Evolutionary conservation across 345 rosid species (phyloP), one percentile per base, ranked within the genome.

Genomic region (Kernera saxatilis): DNA sequence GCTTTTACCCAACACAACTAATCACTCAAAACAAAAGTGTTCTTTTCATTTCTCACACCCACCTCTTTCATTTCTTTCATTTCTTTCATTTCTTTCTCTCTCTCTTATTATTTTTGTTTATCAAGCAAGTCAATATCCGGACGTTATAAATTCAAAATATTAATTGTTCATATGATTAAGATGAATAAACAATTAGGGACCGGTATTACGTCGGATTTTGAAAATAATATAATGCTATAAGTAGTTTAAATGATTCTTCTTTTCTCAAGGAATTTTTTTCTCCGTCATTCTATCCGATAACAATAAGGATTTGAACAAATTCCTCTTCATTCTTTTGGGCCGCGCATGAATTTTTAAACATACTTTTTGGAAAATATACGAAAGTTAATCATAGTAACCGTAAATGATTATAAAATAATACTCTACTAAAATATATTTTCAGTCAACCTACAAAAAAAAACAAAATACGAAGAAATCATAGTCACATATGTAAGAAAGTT

Each of bases 1-100:
- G 79, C 75, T 76, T 63, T 70, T 63, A 69, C 61, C 71, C 75
- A 76, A 69, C 79, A 76, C 75, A 76, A 54, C 53, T 51, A 54
- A 69, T 63, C 79, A 76, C 79, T 64, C 22, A 44, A 69, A 75
- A 60, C 74, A 75, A 75, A 75, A 68, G 58, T 68, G 65, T 69
- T 75, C 70, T 75, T 75, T 75, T 75, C 61, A 64, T 44, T 35
- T 54, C 49, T 23, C 71, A 33, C 70, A 44, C 62, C 29, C 30
- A 27, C 12, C 18, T 3, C 39, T 11, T 36, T 21, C 10, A 23
- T 62, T 7, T 44, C 33, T 64, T 2, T 36, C n/a, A n/a, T n/a
- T n/a, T 3, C 39, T 11, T 36, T 21, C 10, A 23, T 62, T 7
- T 44, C 33, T 64, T 2, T 36, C n/a, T n/a, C 32, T 61, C 17